Percentiles rank a stretch among this genome's conserved stretches.
Evolutionary conservation across 129 eudicot species (phyloP).

Genomic region (Deinandra increscens): DNA sequence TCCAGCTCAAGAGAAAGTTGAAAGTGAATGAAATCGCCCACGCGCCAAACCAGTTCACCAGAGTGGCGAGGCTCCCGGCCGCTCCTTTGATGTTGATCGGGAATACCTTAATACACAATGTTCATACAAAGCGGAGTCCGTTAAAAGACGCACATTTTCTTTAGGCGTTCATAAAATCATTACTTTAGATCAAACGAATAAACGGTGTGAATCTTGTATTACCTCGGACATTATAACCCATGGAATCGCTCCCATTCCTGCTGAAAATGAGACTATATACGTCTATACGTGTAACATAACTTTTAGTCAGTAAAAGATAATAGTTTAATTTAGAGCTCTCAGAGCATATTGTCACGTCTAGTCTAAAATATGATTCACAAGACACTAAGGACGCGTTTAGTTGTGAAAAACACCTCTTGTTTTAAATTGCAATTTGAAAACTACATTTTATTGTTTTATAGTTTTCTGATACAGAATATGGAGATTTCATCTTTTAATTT

Average conservation of each 20-base stretch:
- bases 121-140: background rate
- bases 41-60: slow-evolving; percentile 85
- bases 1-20: slow-evolving; percentile 84
- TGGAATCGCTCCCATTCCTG: slow-evolving; percentile 94
- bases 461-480: too few relatives aligned
- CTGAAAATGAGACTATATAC: slow-evolving; percentile 69
- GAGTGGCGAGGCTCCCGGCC: slow-evolving; percentile 91
- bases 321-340: background rate
- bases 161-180: background rate
- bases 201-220: slow-evolving; percentile 4
- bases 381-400: too few relatives aligned
- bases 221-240: slow-evolving; percentile 98
- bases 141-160: background rate
- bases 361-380: background rate
- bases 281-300: slow-evolving; percentile 31
- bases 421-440: too few relatives aligned
- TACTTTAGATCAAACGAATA: background rate
- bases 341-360: background rate
- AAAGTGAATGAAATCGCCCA: slow-evolving; percentile 88
- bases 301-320: background rate
- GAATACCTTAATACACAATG: slow-evolving; percentile 49
- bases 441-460: too few relatives aligned
- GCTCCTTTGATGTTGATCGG: slow-evolving; percentile 79
- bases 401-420: too few relatives aligned
- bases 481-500: too few relatives aligned